These are phyloP conservation scores for Penicillium diatomitis DNA, from an alignment of 495 filamentous ascomycete species.

Conservation along the genomic window DNA sequence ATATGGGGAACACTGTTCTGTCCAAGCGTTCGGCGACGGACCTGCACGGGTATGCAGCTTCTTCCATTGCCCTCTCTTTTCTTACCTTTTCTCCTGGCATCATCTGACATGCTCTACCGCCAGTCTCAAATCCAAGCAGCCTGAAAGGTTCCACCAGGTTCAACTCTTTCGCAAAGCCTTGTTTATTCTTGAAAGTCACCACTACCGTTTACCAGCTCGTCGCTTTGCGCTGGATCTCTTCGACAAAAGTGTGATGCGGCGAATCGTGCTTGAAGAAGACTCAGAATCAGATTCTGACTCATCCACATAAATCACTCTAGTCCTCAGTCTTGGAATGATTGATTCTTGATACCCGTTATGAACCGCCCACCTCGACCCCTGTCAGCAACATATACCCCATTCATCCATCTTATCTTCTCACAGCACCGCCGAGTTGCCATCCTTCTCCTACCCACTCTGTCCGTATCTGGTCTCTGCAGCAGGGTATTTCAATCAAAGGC, in stretches of 20 bases:
- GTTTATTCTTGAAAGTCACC: conserved; percentile 76
- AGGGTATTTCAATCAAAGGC: no score
- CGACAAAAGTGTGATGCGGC: conserved; percentile 75
- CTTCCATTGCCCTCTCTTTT: not conserved
- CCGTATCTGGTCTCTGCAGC: no score
- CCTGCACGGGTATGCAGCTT: conserved; percentile 42
- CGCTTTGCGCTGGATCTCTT: conserved; percentile 89
- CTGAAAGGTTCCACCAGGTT: conserved; percentile 63
- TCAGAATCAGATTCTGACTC: conserved; percentile 35
- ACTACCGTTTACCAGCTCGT: conserved; percentile 75
- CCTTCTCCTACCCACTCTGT: no score
- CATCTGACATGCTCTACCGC: conserved; percentile 9
- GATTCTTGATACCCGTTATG: not conserved
- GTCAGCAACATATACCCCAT: not conserved
- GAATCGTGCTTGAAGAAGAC: conserved; percentile 65
- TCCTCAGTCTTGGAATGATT: not conserved
- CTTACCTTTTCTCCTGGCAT: not conserved
- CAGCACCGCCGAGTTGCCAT: not conserved
- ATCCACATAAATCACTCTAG: conserved; percentile 18
- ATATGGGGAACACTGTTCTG: conserved; percentile 82
- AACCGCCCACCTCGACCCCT: not conserved
- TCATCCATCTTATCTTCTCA: not conserved
- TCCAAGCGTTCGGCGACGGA: conserved; percentile 69
- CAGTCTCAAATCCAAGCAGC: conserved; percentile 57
- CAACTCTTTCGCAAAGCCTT: conserved; percentile 77